A percentile compares a stretch with the other conserved stretches of the same genome.
Conservation (phyloP, 2,329 filamentous ascomycete genomes). For the Fusarium albidum region DNA sequence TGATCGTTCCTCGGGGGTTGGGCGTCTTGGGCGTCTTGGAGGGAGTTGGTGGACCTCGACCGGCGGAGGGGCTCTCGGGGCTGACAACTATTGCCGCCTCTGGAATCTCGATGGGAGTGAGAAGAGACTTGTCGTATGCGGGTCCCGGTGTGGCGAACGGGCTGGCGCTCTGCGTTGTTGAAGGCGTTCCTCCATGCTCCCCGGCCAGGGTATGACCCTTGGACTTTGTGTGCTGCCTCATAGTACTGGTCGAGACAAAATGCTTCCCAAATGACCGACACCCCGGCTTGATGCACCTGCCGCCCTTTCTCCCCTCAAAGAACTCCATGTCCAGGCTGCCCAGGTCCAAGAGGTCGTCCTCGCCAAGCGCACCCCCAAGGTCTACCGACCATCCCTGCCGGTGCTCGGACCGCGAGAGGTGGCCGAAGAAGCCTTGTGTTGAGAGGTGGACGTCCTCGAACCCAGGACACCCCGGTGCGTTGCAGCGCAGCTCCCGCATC, state of each 20-base stretch:
- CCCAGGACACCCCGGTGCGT: constrained; percentile 3
- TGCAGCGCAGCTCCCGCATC: constrained; percentile 27
- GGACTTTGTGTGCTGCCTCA: background rate
- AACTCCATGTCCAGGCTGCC: too few species aligned
- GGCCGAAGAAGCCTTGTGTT: constrained; percentile 11
- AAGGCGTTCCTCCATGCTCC: background rate
- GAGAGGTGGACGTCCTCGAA: constrained; percentile 20
- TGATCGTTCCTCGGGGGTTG: background rate
- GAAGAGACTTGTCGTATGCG: background rate
- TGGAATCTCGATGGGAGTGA: constrained; percentile 14
- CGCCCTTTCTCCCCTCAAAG: background rate
- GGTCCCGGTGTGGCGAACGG: constrained; percentile 1
- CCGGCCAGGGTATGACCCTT: background rate
- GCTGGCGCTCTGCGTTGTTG: background rate
- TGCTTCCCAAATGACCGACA: too few species aligned
- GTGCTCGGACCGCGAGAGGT: constrained; percentile 18
- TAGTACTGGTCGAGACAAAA: too few species aligned
- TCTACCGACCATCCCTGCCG: background rate
- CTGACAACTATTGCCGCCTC: background rate
- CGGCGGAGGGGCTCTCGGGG: constrained; percentile 29
- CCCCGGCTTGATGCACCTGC: constrained; percentile 22
- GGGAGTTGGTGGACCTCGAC: constrained; percentile 1
- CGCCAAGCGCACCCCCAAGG: too few species aligned
- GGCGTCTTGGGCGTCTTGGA: background rate
- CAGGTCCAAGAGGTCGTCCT: too few species aligned